Conservation (phyloP, 2,329 filamentous ascomycete genomes). For the Stemphylium beticola region DNA sequence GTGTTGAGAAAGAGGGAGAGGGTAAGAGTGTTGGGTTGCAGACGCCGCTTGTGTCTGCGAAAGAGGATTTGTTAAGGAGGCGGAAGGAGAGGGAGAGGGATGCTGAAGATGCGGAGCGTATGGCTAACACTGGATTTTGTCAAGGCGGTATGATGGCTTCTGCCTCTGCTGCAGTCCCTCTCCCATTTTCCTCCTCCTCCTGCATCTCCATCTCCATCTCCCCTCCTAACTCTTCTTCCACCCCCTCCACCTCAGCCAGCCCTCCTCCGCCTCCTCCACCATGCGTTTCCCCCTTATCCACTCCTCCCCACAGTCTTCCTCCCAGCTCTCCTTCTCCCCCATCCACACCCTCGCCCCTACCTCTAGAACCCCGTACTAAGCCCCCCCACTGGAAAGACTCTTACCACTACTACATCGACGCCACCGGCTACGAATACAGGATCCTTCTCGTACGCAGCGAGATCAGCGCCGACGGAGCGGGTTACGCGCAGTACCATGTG, state of each 20-base stretch:
- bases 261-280: no score
- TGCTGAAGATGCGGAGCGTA: constrained; percentile 13
- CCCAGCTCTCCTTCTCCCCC: background rate
- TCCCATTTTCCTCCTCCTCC: background rate
- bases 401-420: constrained; percentile 71
- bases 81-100: constrained; percentile 33
- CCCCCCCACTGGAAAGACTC: constrained; percentile 48
- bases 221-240: background rate
- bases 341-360: background rate
- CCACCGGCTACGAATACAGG: constrained; percentile 67
- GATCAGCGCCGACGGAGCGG: constrained; percentile 49
- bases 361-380: constrained; percentile 17
- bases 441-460: constrained; percentile 64
- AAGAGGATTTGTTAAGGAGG: constrained; percentile 29
- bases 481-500: constrained; percentile 61
- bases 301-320: background rate
- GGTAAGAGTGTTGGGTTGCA: no score
- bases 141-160: no score
- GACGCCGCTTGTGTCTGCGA: constrained; percentile 22
- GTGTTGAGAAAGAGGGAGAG: background rate
- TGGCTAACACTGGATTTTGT: no score
- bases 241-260: background rate
- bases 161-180: background rate
- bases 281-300: no score
- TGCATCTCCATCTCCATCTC: background rate